Conservation (phyloP, 140 eudicot genomes). For the Flaveria floridana region DNA sequence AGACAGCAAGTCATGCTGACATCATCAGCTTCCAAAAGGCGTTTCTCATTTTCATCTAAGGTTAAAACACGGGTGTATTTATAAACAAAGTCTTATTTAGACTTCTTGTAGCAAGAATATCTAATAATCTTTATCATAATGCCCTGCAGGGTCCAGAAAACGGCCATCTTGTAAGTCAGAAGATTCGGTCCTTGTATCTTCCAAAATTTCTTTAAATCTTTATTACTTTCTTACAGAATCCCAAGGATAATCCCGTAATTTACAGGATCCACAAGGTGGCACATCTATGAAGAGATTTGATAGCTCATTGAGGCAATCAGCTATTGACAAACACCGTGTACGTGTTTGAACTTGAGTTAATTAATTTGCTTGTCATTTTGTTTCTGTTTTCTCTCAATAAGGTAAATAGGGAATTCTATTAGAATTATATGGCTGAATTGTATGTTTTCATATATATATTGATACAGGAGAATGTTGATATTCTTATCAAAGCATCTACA, state of each 20-base stretch:
- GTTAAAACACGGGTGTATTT: slow-evolving; percentile 23
- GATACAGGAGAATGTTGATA: slow-evolving; percentile 67
- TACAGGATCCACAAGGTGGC: slow-evolving; percentile 53
- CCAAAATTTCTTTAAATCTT: slow-evolving; percentile 12
- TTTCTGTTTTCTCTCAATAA: slow-evolving; percentile 9
- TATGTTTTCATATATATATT: not conserved
- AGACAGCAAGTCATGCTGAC: slow-evolving; percentile 48
- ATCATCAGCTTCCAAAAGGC: slow-evolving; percentile 36
- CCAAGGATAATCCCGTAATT: slow-evolving; percentile 19
- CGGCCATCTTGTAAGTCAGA: slow-evolving; percentile 46
- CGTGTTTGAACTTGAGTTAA: slow-evolving; percentile 30
- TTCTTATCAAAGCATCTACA: slow-evolving; percentile 55
- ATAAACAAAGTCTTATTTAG: slow-evolving; percentile 7
- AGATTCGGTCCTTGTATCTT: slow-evolving; percentile 7
- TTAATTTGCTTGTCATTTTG: slow-evolving; percentile 6
- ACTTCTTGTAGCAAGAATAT: slow-evolving; percentile 13
- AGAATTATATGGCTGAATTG: not conserved
- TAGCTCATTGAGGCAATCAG: slow-evolving; percentile 49
- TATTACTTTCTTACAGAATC: slow-evolving; percentile 14
- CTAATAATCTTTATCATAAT: slow-evolving; percentile 31
- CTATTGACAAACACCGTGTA: slow-evolving; percentile 62
- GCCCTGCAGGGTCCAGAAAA: slow-evolving; percentile 54
- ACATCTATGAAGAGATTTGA: slow-evolving; percentile 50
- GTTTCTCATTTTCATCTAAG: slow-evolving; percentile 36
- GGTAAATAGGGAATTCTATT: not conserved